Evolutionary conservation across 2,329 filamentous ascomycete species (phyloP), one percentile per base, ranked within the genome.

Genomic region (Fusarium phyllophilum): DNA sequence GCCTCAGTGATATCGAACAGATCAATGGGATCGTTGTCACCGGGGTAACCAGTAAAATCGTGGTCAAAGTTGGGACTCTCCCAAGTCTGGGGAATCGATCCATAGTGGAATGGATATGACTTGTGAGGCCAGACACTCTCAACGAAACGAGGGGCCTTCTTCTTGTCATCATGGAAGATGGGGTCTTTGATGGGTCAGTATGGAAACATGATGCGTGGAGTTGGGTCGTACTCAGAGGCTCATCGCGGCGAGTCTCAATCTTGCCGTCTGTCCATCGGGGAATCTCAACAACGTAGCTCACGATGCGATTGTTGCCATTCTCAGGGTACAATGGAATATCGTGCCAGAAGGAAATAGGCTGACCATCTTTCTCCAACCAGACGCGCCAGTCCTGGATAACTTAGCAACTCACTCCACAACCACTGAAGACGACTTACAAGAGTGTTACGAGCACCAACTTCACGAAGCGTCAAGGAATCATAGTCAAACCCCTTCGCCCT

Each of bases 1-100:
- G 60, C 72, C 58, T 76, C 81, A 66, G 79, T 78, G 44, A 83
- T 79, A 14, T 85, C 84, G 22, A 85, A 83, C 3, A 85, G 57
- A 57, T 85, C 84, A 22, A 85, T 80, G 0, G 84, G 84, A 26
- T 85, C 84, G 14, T 85, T 85, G 66, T 85, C 84, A 1, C 84
- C 84, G 2, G 78, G 66, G 12, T 70, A 78, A 0, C 79, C 79
- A 22, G 84, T 85, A 59, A 83, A 82, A 24, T 79, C 75, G 51
- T 85, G 83, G 24, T 82, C 71, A 41, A 81, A 78, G 66, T 84
- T 85, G 29, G 83, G 82, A 56, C 81, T 82, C 74, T 85, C 84
- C 84, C 84, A 85, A 0, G 84, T 85, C 70, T 85, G 84, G 1
- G 84, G 84, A 26, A 85, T 83, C 9, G 83, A 84, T 0, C 84